phyloP scores from a whole-genome alignment of 768 basidiomycete species.

The Leccinum rimulosum region DNA sequence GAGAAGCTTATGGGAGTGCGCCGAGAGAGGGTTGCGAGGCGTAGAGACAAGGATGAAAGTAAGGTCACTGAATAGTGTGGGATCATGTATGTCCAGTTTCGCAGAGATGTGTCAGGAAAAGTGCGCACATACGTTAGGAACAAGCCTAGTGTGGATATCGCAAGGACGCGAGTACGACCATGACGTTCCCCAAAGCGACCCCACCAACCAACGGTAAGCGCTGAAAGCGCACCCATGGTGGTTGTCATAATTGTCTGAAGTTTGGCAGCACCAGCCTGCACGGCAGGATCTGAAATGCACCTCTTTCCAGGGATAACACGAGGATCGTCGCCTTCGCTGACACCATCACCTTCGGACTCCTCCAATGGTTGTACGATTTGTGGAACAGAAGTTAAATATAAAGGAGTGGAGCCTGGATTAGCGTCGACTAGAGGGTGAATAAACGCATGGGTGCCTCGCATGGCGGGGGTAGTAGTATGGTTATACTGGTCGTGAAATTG shows the following conservation, averaged over 20 bases:
- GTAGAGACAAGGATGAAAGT: constrained; percentile 78
- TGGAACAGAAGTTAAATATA: constrained; percentile 12
- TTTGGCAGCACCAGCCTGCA: constrained; percentile 66
- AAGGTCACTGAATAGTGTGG: constrained; percentile 54
- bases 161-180: constrained; percentile 76
- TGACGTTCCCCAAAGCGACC: constrained; percentile 72
- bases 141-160: constrained; percentile 63
- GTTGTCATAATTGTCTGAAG: constrained; percentile 79
- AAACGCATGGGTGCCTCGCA: neutral
- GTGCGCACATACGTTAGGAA: constrained; percentile 63
- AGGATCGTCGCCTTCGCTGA: constrained; percentile 38
- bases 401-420: constrained; percentile 7
- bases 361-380: neutral
- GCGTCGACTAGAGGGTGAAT: constrained; percentile 6
- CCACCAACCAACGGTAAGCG: constrained; percentile 86
- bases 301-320: constrained; percentile 35
- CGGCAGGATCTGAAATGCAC: constrained; percentile 49
- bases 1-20: constrained; percentile 71
- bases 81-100: neutral
- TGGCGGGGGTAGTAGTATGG: constrained; percentile 20
- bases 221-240: constrained; percentile 74
- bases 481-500: constrained; percentile 48
- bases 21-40: constrained; percentile 52
- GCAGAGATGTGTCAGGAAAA: constrained; percentile 1
- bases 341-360: constrained; percentile 26